Base-by-base conservation (phyloP, 2,329 filamentous ascomycete genomes). In the Cladosporium sp. region DNA sequence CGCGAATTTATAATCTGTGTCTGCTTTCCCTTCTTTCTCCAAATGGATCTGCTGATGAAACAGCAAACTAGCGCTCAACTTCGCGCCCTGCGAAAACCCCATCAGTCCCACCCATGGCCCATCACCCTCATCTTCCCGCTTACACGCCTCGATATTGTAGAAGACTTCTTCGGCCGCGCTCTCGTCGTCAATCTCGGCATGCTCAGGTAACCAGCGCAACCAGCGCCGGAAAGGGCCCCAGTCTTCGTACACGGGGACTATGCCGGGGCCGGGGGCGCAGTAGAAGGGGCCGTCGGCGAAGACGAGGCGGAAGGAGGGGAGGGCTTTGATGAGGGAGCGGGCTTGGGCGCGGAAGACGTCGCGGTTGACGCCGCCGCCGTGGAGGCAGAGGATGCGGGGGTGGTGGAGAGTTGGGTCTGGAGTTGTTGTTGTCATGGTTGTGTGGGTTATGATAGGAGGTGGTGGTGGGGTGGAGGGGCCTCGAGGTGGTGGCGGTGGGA, bases 351-450 rank as follows among this genome's bases (percentile, higher is more conserved):
- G 80, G 80, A 93, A 93, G 75, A 92, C 86, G 48, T 82, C 74
- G n/a, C 84, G 88, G 72, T 90, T 92, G 69, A 89, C 87, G 67
- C 91, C 91, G 71, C 90, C 91, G 74, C 91, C 91, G 76, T 93
- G 91, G n/a, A 93, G 86, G 78, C 90, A 93, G 70, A 93, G 88
- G 70, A 93, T 87, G 66, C 90, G 88, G 3, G 90, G 90, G 48
- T 70, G 65, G 51, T 70, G 64, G 63, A 72, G 72, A 61, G 65
- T 67, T 10, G 66, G 60, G 51, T 62, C 59, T 18, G 46, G 25
- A n/a, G 46, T 14, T 8, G 23, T 26, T 16, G 57, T 23, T 7
- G 58, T 30, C n/a, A 23, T 28, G 46, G 58, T n/a, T 46, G n/a
- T 39, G 6, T 23, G 21, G 30, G 43, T 25, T 10, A 0, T 13